Evolutionary conservation across 345 rosid species (phyloP).

Genomic region (Eucalyptus curtisii): DNA sequence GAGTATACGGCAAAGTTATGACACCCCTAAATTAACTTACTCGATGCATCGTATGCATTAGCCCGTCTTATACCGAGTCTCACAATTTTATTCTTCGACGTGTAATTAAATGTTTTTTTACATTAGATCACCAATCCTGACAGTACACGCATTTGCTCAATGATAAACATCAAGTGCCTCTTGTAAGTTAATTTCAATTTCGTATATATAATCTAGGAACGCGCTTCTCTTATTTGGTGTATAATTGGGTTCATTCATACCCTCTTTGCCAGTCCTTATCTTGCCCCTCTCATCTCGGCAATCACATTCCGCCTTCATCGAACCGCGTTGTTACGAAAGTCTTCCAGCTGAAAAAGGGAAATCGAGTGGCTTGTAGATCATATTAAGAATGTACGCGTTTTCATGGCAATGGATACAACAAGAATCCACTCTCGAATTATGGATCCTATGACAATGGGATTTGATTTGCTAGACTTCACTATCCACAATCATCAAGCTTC

Average conservation of each 20-base stretch:
- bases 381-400: background rate
- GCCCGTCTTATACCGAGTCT: background rate
- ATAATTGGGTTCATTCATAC: background rate
- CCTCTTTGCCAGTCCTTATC: background rate
- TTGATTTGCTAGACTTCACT: background rate
- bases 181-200: background rate
- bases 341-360: background rate
- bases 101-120: background rate
- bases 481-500: background rate
- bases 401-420: background rate
- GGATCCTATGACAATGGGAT: background rate
- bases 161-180: background rate
- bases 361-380: background rate
- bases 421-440: background rate
- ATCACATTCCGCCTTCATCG: background rate
- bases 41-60: background rate
- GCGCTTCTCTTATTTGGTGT: background rate
- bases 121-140: background rate
- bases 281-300: no score
- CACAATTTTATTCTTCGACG: background rate
- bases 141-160: background rate
- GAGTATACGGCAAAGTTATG: background rate
- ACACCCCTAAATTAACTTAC: background rate
- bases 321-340: background rate
- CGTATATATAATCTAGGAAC: background rate